Evolutionary conservation across 257 asterid genomes (phyloP).

Genomic region (Cynanchum wilfordii): DNA sequence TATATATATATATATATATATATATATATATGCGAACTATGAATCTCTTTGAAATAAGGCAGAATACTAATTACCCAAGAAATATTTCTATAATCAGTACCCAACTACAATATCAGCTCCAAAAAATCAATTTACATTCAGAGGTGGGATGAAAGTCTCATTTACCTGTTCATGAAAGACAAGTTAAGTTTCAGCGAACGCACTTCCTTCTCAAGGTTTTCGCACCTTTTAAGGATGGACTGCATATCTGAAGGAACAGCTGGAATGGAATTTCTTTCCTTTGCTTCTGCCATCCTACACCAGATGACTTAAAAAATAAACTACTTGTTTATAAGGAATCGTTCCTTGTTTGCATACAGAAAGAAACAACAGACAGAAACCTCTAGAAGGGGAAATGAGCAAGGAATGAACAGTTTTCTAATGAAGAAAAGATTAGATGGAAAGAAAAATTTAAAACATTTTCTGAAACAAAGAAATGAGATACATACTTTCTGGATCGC

Average conservation of each 20-base stretch:
- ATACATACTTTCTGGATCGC: constrained; percentile 74
- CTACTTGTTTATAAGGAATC: not conserved
- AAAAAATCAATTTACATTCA: not conserved
- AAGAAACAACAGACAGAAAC: not conserved
- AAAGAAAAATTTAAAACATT: not conserved
- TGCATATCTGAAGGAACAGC: constrained; percentile 73
- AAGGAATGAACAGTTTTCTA: not conserved
- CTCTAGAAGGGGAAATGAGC: not conserved
- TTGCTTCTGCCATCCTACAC: constrained; percentile 90
- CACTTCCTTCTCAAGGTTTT: constrained; percentile 89
- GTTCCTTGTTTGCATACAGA: not conserved
- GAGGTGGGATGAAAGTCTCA: not conserved
- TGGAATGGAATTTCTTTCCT: constrained; percentile 68
- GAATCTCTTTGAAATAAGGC: not conserved
- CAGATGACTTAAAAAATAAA: constrained; percentile 3
- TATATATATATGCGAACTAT: too few species aligned
- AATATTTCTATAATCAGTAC: not conserved
- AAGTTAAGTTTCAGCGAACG: constrained; percentile 79
- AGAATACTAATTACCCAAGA: not conserved
- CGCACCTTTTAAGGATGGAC: constrained; percentile 64
- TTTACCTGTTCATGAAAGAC: constrained; percentile 89
- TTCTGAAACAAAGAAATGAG: not conserved
- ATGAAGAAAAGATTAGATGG: not conserved
- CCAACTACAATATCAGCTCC: not conserved
- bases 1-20: too few species aligned